Conservation (phyloP, 495 filamentous ascomycete species). For the Chaetomium tenue region DNA sequence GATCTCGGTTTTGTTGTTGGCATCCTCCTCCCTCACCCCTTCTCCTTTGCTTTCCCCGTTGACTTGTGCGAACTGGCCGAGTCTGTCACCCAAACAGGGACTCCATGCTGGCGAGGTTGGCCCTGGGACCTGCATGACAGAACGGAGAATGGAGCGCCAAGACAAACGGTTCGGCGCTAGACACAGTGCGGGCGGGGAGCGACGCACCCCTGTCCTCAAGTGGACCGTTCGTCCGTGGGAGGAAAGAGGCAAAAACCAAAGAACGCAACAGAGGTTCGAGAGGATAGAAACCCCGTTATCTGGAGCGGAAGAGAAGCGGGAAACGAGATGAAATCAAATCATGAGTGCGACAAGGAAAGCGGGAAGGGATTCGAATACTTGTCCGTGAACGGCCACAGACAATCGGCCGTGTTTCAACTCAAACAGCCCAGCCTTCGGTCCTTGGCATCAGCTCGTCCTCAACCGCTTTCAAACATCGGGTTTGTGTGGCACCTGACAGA, state of each 20-base stretch:
- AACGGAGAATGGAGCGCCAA: constrained; percentile 10
- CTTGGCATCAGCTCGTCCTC: background rate
- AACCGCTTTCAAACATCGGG: background rate
- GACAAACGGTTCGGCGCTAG: constrained; percentile 13
- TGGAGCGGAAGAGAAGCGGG: background rate
- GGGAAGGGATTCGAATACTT: background rate
- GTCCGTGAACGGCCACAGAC: background rate
- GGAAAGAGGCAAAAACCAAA: background rate
- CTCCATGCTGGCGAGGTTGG: background rate
- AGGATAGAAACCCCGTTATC: background rate
- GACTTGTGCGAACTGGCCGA: no score
- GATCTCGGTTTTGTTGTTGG: no score
- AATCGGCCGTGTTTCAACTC: constrained; percentile 11
- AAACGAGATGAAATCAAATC: no score
- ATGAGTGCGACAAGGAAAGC: background rate
- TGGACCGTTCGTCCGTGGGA: background rate
- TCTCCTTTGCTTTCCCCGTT: no score
- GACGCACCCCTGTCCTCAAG: background rate
- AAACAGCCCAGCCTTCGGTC: background rate
- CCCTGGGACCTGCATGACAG: constrained; percentile 14
- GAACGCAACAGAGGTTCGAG: background rate
- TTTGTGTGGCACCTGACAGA: background rate
- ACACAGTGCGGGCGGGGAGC: background rate
- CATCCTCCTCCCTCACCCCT: no score
- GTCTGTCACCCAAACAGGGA: no score